phyloP scores from a whole-genome alignment of 2,329 filamentous ascomycete species.

The Fusarium chaquense region DNA sequence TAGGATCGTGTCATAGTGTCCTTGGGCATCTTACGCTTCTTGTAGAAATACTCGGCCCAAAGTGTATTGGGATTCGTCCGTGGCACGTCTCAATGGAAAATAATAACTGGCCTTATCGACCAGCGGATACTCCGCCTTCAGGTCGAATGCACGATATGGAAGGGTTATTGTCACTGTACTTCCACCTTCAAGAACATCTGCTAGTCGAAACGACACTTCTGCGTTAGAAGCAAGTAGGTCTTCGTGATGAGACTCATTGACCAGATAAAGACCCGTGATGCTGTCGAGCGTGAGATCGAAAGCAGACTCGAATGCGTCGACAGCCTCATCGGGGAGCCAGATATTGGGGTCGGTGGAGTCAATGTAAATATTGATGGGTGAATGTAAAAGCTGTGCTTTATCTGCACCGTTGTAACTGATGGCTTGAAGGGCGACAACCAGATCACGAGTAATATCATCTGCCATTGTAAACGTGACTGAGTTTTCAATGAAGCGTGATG shows the following conservation, averaged over 20 bases:
- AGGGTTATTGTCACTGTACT: not conserved
- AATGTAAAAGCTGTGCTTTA: not conserved
- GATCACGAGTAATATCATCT: not conserved
- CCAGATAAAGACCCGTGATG: not conserved
- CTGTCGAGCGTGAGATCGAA: not conserved
- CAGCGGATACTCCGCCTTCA: not conserved
- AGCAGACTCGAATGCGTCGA: not conserved
- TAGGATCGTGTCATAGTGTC: not conserved
- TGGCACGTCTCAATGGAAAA: not conserved
- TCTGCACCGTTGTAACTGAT: not conserved
- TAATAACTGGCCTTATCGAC: not conserved
- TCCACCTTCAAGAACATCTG: not conserved
- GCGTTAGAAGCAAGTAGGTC: not conserved
- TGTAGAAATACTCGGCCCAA: not conserved
- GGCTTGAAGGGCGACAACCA: not conserved
- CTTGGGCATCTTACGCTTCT: not conserved
- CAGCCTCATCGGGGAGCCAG: not conserved
- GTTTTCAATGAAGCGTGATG: not conserved
- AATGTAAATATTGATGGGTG: constrained; percentile 1
- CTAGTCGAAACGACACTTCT: not conserved
- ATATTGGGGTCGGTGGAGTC: constrained; percentile 1
- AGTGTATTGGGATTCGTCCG: not conserved
- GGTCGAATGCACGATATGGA: not conserved
- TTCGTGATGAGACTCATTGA: not conserved
- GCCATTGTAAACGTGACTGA: not conserved